Conservation (phyloP, 2,329 filamentous ascomycete genomes). For the Cercospora sp. region DNA sequence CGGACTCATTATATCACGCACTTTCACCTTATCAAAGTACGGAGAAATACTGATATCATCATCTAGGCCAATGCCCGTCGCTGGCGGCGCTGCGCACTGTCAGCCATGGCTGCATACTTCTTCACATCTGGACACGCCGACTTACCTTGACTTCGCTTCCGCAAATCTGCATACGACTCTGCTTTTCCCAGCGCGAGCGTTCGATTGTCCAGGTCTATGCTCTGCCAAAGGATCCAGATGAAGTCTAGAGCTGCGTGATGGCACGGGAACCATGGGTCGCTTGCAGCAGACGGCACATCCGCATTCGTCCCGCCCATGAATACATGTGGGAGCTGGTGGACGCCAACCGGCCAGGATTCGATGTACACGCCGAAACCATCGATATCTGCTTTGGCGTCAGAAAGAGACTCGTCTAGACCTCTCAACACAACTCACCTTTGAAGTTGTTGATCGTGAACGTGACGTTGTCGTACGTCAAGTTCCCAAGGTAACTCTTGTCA, state of each 20-base stretch:
- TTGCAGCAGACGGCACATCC: constrained; percentile 47
- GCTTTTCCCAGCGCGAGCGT: not conserved
- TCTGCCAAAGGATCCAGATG: constrained; percentile 53
- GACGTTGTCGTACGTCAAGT: constrained; percentile 20
- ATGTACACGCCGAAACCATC: constrained; percentile 7
- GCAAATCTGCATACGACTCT: constrained; percentile 2
- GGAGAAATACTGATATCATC: constrained; percentile 13
- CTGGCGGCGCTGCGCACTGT: not conserved
- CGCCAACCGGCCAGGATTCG: constrained; percentile 5
- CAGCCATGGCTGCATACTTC: not conserved
- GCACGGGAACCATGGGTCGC: constrained; percentile 51
- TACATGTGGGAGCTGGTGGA: constrained; percentile 42
- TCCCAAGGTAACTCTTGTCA: not conserved
- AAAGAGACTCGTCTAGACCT: not conserved
- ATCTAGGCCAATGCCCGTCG: constrained; percentile 11
- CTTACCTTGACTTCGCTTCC: not conserved
- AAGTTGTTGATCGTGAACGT: constrained; percentile 9
- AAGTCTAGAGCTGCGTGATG: constrained; percentile 49
- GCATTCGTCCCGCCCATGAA: constrained; percentile 46
- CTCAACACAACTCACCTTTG: constrained; percentile 2
- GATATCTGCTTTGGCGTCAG: constrained; percentile 4
- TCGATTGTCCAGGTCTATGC: constrained; percentile 42
- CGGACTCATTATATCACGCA: constrained; percentile 20
- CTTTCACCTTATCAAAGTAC: constrained; percentile 15
- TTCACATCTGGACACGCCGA: not conserved